A percentile compares a stretch with the other conserved stretches of the same genome.
Evolutionary conservation across 345 rosid species (phyloP).

Genomic region (Schrenkiella parvula): DNA sequence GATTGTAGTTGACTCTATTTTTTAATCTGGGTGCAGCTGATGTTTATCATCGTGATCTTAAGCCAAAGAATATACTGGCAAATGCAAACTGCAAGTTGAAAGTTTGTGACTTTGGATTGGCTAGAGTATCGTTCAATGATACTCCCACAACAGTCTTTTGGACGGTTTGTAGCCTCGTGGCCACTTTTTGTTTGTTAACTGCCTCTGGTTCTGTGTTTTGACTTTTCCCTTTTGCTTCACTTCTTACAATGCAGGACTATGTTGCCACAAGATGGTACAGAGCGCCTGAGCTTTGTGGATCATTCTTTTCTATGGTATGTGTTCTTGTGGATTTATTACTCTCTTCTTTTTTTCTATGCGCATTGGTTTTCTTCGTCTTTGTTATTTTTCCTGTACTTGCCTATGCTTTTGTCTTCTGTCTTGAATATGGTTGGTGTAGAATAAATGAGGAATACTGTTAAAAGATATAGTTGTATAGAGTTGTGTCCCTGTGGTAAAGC

Average conservation of each 20-base stretch:
- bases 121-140: slow-evolving; percentile 83
- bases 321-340: background rate
- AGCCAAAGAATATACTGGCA: slow-evolving; percentile 94
- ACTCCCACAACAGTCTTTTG: slow-evolving; percentile 85
- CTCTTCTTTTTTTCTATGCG: background rate
- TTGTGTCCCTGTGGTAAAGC: slow-evolving; percentile 6
- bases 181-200: background rate
- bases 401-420: background rate
- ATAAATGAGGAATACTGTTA: background rate
- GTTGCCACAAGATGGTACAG: slow-evolving; percentile 99
- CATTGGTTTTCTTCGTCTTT: background rate
- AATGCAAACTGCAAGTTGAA: slow-evolving; percentile 97
- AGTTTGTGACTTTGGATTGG: slow-evolving; percentile 94
- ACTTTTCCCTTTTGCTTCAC: background rate
- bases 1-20: background rate
- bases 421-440: slow-evolving; percentile 5
- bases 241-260: slow-evolving; percentile 54
- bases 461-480: slow-evolving; percentile 14
- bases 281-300: slow-evolving; percentile 96
- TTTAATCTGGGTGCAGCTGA: slow-evolving; percentile 48
- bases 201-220: background rate
- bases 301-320: slow-evolving; percentile 86
- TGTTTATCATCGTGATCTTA: slow-evolving; percentile 95
- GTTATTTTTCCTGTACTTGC: background rate
- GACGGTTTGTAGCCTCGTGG: slow-evolving; percentile 55